These are phyloP conservation scores for Phytophthora sojae DNA, from an alignment of 352 stramenopile genomes.

Conservation along the genomic window DNA sequence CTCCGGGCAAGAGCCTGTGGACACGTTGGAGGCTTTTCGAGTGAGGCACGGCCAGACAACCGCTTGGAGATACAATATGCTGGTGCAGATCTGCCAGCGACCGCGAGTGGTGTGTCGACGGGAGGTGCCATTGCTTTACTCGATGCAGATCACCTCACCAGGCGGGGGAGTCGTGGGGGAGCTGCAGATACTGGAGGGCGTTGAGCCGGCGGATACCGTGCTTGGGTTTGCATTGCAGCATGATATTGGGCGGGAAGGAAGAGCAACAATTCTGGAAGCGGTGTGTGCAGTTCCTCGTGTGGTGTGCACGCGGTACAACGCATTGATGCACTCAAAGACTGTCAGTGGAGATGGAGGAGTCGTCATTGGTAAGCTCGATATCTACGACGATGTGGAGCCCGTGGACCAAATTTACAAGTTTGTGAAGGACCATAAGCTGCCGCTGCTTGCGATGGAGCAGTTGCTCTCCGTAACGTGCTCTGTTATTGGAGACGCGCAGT, in stretches of 20 bases:
- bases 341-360: conserved; percentile 38
- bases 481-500: conserved; percentile 35
- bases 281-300: conserved; percentile 49
- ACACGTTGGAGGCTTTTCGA: conserved; percentile 62
- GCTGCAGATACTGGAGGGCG: conserved; percentile 59
- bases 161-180: conserved; percentile 39
- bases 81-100: conserved; percentile 50
- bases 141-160: conserved; percentile 43
- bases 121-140: conserved; percentile 48
- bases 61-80: conserved; percentile 46
- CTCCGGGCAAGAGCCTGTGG: conserved; percentile 56
- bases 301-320: conserved; percentile 48
- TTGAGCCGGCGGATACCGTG: conserved; percentile 62
- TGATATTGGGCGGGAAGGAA: conserved; percentile 32
- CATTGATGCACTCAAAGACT: conserved; percentile 56
- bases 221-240: conserved; percentile 48
- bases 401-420: conserved; percentile 82
- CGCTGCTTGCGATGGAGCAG: conserved; percentile 44
- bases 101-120: conserved; percentile 52
- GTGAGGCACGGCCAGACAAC: conserved; percentile 39
- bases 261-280: conserved; percentile 47
- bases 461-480: conserved; percentile 52
- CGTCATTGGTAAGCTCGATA: conserved; percentile 58
- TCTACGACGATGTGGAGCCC: conserved; percentile 73
- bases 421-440: conserved; percentile 53